phyloP scores from a whole-genome alignment of 225 moss, liverwort and hornwort genomes.

The Bryum argenteum region DNA sequence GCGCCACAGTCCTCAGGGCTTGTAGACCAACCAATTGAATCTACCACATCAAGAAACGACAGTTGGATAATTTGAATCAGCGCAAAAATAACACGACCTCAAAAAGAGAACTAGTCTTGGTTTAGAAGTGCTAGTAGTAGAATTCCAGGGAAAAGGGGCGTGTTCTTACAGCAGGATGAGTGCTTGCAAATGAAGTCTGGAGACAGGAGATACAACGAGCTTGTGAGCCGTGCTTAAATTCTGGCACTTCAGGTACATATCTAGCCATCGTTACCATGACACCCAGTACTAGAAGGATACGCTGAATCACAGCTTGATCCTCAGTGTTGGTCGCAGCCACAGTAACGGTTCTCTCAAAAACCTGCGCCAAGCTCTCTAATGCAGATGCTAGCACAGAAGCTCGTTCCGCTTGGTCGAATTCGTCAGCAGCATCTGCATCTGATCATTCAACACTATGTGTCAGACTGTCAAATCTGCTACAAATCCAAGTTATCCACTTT shows the following conservation, averaged over 20 bases:
- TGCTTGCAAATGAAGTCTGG: slow-evolving; percentile 59
- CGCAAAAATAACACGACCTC: slow-evolving; percentile 3
- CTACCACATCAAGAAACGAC: slow-evolving; percentile 27
- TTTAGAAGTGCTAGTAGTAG: slow-evolving; percentile 17
- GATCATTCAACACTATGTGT: slow-evolving; percentile 9
- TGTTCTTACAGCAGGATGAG: slow-evolving; percentile 51
- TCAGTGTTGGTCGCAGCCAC: slow-evolving; percentile 36
- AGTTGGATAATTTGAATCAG: slow-evolving; percentile 10
- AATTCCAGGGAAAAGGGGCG: slow-evolving; percentile 21
- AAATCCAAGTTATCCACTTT: slow-evolving; percentile 17
- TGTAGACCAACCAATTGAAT: slow-evolving; percentile 82
- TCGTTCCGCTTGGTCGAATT: slow-evolving; percentile 52
- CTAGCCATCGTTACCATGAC: slow-evolving; percentile 65
- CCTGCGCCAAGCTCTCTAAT: slow-evolving; percentile 73
- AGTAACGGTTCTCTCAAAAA: slow-evolving; percentile 43
- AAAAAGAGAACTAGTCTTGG: slow-evolving; percentile 3
- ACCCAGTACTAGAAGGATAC: slow-evolving; percentile 60
- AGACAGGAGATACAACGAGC: slow-evolving; percentile 77
- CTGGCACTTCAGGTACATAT: slow-evolving; percentile 61
- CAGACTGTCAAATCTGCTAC: not conserved
- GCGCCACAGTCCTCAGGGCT: slow-evolving; percentile 71
- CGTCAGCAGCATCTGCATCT: slow-evolving; percentile 33
- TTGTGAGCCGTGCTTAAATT: slow-evolving; percentile 62
- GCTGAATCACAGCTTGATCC: slow-evolving; percentile 52
- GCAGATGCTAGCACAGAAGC: slow-evolving; percentile 78